Percentiles rank a stretch among this genome's conserved stretches.
Evolutionary conservation across 1,284 basidiomycete genomes (phyloP).

Genomic region (Tilletia setariae): DNA sequence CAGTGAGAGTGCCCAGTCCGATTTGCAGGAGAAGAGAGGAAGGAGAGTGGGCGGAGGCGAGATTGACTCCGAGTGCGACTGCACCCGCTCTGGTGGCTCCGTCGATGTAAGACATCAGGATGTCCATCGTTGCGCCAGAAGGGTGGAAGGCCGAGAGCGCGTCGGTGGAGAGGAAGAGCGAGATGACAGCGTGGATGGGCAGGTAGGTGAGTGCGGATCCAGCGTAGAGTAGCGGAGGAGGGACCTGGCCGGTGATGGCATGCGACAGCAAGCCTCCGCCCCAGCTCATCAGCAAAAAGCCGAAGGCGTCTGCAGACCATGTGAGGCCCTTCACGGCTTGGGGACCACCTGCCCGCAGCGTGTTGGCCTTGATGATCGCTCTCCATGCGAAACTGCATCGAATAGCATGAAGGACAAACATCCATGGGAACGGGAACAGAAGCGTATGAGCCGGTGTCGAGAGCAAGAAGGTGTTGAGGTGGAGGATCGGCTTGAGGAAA

Average conservation of each 20-base stretch:
- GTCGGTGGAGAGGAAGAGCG: conserved; percentile 14
- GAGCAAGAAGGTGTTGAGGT: conserved; percentile 5
- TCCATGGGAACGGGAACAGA: neutral
- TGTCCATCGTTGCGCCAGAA: conserved; percentile 30
- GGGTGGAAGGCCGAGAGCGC: conserved; percentile 19
- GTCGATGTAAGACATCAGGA: conserved; percentile 34
- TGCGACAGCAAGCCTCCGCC: conserved; percentile 40
- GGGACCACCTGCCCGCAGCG: neutral
- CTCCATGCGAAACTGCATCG: conserved; percentile 13
- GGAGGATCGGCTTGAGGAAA: conserved; percentile 2
- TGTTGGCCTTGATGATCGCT: neutral
- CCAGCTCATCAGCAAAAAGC: conserved; percentile 48
- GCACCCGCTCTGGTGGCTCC: conserved; percentile 38
- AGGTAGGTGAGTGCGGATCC: conserved; percentile 41
- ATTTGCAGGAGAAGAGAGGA: conserved; percentile 31
- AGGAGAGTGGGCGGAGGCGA: conserved; percentile 29
- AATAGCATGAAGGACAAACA: conserved; percentile 11
- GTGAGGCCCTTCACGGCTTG: conserved; percentile 25
- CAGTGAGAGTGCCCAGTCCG: conserved; percentile 36
- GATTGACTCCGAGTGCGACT: conserved; percentile 30
- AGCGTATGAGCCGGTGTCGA: neutral
- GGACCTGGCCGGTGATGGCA: conserved; percentile 35
- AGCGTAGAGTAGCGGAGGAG: conserved; percentile 32
- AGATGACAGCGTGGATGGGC: conserved; percentile 31
- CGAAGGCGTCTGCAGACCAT: conserved; percentile 20